phyloP scores from a whole-genome alignment of 2,329 filamentous ascomycete genomes.

The Colletotrichum melonis region DNA sequence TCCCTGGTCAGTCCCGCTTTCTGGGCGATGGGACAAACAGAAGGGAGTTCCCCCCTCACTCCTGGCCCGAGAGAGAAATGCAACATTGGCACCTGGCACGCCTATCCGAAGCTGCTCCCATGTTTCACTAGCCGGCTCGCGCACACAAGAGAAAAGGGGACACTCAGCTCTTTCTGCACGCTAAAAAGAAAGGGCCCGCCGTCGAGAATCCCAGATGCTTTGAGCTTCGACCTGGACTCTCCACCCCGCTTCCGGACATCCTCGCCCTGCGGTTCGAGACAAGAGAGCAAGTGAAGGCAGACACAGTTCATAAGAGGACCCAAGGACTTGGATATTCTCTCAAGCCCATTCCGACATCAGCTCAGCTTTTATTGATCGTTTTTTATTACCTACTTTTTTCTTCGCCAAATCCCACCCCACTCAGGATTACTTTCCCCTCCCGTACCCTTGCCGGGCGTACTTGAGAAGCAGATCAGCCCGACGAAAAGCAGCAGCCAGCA shows the following conservation, averaged over 20 bases:
- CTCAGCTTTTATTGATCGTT: not conserved
- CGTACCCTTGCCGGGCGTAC: constrained; percentile 16
- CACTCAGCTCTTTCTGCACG: constrained; percentile 26
- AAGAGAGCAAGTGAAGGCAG: constrained; percentile 6
- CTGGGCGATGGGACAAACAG: not conserved
- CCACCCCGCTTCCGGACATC: constrained; percentile 33
- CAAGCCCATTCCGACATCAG: constrained; percentile 10
- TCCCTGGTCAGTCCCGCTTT: constrained; percentile 27
- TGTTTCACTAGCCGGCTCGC: constrained; percentile 33
- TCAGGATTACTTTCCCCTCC: not conserved
- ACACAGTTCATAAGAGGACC: constrained; percentile 4
- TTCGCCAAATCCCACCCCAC: not conserved
- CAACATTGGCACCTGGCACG: constrained; percentile 25
- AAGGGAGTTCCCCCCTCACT: constrained; percentile 11
- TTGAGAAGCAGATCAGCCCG: constrained; percentile 14
- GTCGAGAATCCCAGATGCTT: constrained; percentile 28
- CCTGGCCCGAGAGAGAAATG: constrained; percentile 26
- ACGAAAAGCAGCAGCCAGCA: constrained; percentile 16
- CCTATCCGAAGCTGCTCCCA: constrained; percentile 15
- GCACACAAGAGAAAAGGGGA: constrained; percentile 33
- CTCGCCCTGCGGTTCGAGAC: constrained; percentile 12
- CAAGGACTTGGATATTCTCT: not conserved
- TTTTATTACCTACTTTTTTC: not conserved
- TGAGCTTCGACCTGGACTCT: constrained; percentile 33
- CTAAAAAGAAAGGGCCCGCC: constrained; percentile 36